Conservation (phyloP, 768 basidiomycete species). For the Russula vinacea region DNA sequence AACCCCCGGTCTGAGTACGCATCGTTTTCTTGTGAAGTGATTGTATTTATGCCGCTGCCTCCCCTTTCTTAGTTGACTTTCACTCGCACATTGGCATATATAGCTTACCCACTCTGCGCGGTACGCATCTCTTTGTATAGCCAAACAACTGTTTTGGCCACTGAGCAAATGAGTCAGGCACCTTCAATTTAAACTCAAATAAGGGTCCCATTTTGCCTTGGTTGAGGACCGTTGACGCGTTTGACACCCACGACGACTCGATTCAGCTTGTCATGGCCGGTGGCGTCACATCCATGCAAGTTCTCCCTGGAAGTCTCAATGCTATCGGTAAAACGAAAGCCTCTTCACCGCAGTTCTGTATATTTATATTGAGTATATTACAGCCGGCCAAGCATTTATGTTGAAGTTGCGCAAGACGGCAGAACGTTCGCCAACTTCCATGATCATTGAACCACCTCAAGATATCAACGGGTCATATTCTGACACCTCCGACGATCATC, state of each 20-base stretch:
- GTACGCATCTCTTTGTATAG: slow-evolving; percentile 36
- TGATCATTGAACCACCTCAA: slow-evolving; percentile 82
- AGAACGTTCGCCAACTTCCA: slow-evolving; percentile 72
- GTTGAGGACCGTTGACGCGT: slow-evolving; percentile 77
- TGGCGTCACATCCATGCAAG: slow-evolving; percentile 81
- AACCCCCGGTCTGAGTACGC: slow-evolving; percentile 58
- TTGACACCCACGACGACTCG: slow-evolving; percentile 82
- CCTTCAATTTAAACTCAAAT: slow-evolving; percentile 58
- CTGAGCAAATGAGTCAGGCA: slow-evolving; percentile 37
- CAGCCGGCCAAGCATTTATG: slow-evolving; percentile 86
- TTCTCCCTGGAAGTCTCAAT: slow-evolving; percentile 75
- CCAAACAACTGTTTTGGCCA: background rate
- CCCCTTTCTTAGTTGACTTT: slow-evolving; percentile 38
- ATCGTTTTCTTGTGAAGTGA: slow-evolving; percentile 23
- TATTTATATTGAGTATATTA: slow-evolving; percentile 20
- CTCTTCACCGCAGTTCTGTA: background rate
- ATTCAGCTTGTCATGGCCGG: slow-evolving; percentile 75
- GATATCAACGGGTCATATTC: slow-evolving; percentile 48
- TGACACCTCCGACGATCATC: slow-evolving; percentile 41
- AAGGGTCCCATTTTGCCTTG: slow-evolving; percentile 72
- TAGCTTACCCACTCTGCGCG: slow-evolving; percentile 52
- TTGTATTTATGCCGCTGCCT: slow-evolving; percentile 7
- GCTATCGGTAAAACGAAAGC: slow-evolving; percentile 54
- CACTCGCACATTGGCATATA: slow-evolving; percentile 73
- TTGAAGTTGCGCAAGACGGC: slow-evolving; percentile 78